Evolutionary conservation across 805 yeast species (phyloP), one percentile per base, ranked within the genome.

Genomic region (Yarrowia divulgata): DNA sequence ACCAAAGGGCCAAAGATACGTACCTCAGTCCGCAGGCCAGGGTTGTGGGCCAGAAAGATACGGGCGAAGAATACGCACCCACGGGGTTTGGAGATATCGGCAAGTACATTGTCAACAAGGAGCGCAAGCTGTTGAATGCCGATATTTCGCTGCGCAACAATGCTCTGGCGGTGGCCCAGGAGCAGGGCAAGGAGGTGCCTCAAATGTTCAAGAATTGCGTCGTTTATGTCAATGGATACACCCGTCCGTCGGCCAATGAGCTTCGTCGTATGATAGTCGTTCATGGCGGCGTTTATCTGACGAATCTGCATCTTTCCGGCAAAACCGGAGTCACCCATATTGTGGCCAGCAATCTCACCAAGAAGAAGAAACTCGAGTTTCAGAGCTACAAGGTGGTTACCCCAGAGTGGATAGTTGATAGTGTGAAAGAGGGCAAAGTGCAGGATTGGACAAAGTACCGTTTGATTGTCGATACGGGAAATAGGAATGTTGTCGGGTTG

Each of bases 191-290:
- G 12, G 63, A 69, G 34, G 70, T 73, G 45, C 79, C 84, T 1
- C 78, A 77, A 1, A 80, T 93, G 0, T 93, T 94, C 75, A 74
- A 79, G 45, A 86, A 84, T 1, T 90, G 93, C 75, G 78, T 81
- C 1, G 82, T 94, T 5, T 88, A 90, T 76, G 92, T 94, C n/a
- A 93, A 93, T 74, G 99, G 99, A 0, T 87, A 90, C 74, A 94
- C 98, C 0, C 79, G 79, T 2, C 98, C 98, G 0, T 86, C 93
- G n/a, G 84, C 92, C 16, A 79, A 85, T 50, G 89, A 86, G 70
- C 79, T 95, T 39, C 94, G 90, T 74, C 84, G 88, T 69, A 73
- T 91, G 72, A 87, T 94, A 1, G 85, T 90, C 1, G 73, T 86
- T 10, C 85, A 93, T 77, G 98, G 98, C 0, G 99, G 99, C 0